phyloP scores from a whole-genome alignment of 257 asterid genomes.

The Nicotiana attenuata region DNA sequence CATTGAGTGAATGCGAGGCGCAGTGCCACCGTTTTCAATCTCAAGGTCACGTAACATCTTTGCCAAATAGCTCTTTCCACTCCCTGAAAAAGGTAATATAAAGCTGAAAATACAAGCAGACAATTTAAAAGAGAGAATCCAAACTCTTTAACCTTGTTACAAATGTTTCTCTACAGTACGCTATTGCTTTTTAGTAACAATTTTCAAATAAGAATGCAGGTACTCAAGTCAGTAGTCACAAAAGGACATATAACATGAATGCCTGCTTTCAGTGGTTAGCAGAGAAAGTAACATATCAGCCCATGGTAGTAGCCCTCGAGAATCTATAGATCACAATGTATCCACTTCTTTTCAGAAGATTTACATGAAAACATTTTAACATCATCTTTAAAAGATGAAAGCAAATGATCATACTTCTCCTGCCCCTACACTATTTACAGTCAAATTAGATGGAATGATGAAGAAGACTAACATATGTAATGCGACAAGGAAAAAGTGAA shows the following conservation, averaged over 20 bases:
- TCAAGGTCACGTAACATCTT: constrained; percentile 84
- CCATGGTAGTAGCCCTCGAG: neutral
- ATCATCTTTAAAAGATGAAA: neutral
- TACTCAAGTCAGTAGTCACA: neutral
- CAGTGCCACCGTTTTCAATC: constrained; percentile 90
- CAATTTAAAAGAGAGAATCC: neutral
- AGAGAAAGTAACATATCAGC: neutral
- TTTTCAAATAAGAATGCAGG: neutral
- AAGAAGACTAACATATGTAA: neutral
- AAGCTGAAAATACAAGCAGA: constrained; percentile 3
- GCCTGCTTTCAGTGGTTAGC: neutral
- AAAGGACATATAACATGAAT: neutral
- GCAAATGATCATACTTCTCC: neutral
- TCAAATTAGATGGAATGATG: neutral
- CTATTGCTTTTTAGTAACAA: neutral
- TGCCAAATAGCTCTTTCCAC: constrained; percentile 98
- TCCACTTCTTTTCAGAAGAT: too few species aligned
- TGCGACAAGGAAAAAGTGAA: neutral
- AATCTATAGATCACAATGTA: neutral
- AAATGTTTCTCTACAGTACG: neutral
- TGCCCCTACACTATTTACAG: neutral
- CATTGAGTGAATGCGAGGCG: constrained; percentile 90
- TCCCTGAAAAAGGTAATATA: constrained; percentile 49
- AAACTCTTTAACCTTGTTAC: neutral
- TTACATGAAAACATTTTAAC: neutral